Evolutionary conservation across 176 grass and related monocot genomes (phyloP), one percentile per base, ranked within the genome.

Genomic region (Triticum monococcum): DNA sequence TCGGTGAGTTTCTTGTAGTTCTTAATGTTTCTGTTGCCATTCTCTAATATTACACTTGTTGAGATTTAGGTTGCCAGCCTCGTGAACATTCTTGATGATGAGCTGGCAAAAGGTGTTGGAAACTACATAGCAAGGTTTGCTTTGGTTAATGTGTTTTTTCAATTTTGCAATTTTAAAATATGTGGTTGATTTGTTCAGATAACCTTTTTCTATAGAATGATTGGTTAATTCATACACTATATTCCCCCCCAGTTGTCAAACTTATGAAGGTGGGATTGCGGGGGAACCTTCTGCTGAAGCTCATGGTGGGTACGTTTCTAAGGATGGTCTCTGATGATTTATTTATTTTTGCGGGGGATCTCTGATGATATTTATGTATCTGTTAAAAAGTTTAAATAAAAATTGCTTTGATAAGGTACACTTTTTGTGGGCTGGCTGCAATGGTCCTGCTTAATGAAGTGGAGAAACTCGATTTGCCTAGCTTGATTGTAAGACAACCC

Each of bases 201-300:
- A 45, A 17, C 7, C 4, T 76, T 69, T 74, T 83, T 78, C 8
- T 68, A 30, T 75, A 66, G 77, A 86, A 86, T 82, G 50, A 72
- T 75, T 59, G 30, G 23, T 81, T 52, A 89, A 26, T 79, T 37
- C 63, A 22, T 89, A 78, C 64, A 84, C 59, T 64, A 14, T 62
- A 62, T 84, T 16, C 26, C 43, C 43, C 40, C 59, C 12, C 79
- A 98, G 96, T 31, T 98, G 93, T 90, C 96, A 98, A 93, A 98
- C 93, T 84, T 98, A 98, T 35, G 96, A 98, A 92, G 96, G 96
- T 89, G 96, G 96, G 80, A 98, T 98, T 88, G 79, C 88, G 63
- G 96, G 96, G 75, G 96, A 98, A 69, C 96, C 96, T 85, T 77
- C 89, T 89, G 88, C 93, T 90, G 96, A 98, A 94, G 96, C 93